Conservation (phyloP, 2,329 filamentous ascomycete species). For the Xylariaceae sp. region DNA sequence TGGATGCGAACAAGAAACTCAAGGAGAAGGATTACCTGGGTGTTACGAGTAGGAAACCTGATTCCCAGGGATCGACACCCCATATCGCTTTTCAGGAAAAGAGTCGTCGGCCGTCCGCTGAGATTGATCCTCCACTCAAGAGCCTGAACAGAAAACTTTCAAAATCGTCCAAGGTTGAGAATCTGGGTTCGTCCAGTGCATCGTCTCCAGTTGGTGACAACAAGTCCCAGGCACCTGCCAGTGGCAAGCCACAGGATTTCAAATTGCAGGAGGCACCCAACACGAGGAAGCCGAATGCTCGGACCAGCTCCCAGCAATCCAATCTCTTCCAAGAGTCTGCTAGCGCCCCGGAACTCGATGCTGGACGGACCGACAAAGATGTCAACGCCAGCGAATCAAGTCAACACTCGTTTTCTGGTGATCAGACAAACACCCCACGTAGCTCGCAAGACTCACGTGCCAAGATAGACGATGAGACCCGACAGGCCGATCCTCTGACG, state of each 20-base stretch:
- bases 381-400: constrained; percentile 31
- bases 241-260: constrained; percentile 55
- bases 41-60: constrained; percentile 42
- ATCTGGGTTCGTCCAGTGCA: constrained; percentile 31
- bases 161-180: constrained; percentile 38
- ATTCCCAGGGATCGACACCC: constrained; percentile 60
- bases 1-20: constrained; percentile 40
- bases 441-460: constrained; percentile 55
- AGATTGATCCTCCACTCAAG: constrained; percentile 52
- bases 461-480: constrained; percentile 49
- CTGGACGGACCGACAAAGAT: constrained; percentile 36
- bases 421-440: constrained; percentile 42
- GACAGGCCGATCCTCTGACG: constrained; percentile 42
- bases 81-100: constrained; percentile 92
- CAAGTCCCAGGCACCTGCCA: constrained; percentile 34
- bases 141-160: constrained; percentile 44
- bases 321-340: constrained; percentile 36
- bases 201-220: constrained; percentile 36
- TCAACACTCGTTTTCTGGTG: constrained; percentile 32
- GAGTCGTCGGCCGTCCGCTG: constrained; percentile 58
- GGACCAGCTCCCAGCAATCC: constrained; percentile 41
- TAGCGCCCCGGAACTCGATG: constrained; percentile 36
- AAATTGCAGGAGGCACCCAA: constrained; percentile 78
- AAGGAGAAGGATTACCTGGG: constrained; percentile 59
- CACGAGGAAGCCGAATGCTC: constrained; percentile 45